Evolutionary conservation across 768 basidiomycete species (phyloP).

Genomic region (Tricholoma matsutake): DNA sequence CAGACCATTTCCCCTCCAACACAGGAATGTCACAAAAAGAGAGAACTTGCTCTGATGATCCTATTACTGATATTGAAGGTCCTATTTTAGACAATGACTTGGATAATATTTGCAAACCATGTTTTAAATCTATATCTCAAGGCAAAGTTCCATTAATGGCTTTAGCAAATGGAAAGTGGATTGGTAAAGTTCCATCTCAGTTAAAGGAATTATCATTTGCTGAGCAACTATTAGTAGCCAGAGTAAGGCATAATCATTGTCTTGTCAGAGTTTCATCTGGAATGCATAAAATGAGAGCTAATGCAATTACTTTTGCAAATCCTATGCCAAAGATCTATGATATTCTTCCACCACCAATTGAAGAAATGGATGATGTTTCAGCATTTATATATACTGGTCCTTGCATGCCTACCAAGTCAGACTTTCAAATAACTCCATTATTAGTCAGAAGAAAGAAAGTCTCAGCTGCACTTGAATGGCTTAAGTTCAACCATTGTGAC

Average conservation of each 20-base stretch:
- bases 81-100: not conserved
- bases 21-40: not conserved
- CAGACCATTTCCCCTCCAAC: not conserved
- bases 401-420: slow-evolving; percentile 20
- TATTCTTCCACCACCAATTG: too few relatives aligned
- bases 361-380: slow-evolving; percentile 18
- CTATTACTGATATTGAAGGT: not conserved
- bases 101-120: not conserved
- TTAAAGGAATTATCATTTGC: not conserved
- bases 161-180: slow-evolving; percentile 1
- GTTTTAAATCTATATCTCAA: not conserved
- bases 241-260: slow-evolving; percentile 11
- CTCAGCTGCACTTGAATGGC: slow-evolving; percentile 30
- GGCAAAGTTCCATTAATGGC: not conserved
- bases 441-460: slow-evolving; percentile 1
- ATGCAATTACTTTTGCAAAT: slow-evolving; percentile 27
- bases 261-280: slow-evolving; percentile 27
- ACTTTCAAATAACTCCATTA: slow-evolving; percentile 14
- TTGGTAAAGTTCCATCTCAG: not conserved
- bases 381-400: slow-evolving; percentile 33
- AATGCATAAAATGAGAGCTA: slow-evolving; percentile 27
- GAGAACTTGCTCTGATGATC: not conserved
- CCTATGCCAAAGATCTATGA: slow-evolving; percentile 28
- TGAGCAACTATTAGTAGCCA: not conserved
- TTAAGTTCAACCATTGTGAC: slow-evolving; percentile 34